phyloP scores from a whole-genome alignment of 257 asterid species.

The Capsicum baccatum region DNA sequence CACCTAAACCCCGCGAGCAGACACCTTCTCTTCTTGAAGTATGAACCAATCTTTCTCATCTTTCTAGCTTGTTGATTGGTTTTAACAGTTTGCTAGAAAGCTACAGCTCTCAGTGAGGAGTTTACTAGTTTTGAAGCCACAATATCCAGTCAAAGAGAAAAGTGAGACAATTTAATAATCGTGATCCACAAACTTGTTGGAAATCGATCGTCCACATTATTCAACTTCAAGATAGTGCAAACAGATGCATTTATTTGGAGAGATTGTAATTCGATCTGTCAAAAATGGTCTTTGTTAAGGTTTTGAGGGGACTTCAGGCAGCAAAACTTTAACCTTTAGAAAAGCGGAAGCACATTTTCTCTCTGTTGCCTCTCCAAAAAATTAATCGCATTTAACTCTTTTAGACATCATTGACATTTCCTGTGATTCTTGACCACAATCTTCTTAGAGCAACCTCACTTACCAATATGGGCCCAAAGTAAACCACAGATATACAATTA shows the following conservation, averaged over 20 bases:
- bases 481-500: conserved; percentile 9
- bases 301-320: neutral
- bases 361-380: neutral
- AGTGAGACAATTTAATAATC: neutral
- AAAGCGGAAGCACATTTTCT: neutral
- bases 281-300: neutral
- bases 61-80: neutral
- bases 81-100: neutral
- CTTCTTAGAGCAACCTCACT: neutral
- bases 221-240: neutral
- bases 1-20: neutral
- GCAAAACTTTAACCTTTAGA: neutral
- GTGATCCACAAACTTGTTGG: neutral
- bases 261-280: neutral
- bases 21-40: neutral
- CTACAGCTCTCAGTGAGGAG: neutral
- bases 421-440: neutral
- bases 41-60: neutral
- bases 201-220: conserved; percentile 3
- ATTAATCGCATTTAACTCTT: neutral
- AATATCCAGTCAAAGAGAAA: neutral
- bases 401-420: neutral
- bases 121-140: neutral
- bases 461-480: neutral
- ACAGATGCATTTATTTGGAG: neutral